Percentiles rank a stretch among this genome's conserved stretches.
Conservation (phyloP, 75 land plant genomes). For the Sequoiadendron giganteum region DNA sequence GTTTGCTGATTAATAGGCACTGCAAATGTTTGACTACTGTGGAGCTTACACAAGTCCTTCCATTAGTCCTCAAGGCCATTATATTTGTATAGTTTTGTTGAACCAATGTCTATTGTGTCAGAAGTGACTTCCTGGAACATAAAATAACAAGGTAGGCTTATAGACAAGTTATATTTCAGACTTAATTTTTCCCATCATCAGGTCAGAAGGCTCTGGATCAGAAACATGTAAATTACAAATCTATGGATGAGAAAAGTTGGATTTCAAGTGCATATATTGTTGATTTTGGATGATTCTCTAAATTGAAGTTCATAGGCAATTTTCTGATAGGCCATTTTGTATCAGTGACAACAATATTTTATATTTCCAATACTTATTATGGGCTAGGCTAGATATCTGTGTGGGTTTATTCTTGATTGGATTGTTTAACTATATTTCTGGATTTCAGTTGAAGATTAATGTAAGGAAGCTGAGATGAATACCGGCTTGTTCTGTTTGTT, state of each 20-base stretch:
- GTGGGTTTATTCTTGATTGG: not conserved
- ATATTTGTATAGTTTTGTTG: constrained; percentile 6
- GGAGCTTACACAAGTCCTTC: constrained; percentile 2
- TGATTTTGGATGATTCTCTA: not conserved
- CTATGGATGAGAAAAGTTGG: constrained; percentile 1
- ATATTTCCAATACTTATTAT: not conserved
- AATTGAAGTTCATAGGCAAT: not conserved
- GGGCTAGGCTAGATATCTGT: not conserved
- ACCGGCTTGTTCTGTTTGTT: not conserved
- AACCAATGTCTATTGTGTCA: not conserved
- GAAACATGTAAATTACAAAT: constrained; percentile 9
- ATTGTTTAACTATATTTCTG: not conserved
- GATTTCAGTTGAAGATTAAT: not conserved
- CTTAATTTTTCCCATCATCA: not conserved
- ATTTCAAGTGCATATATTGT: not conserved
- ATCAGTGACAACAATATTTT: not conserved
- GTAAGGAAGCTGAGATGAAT: not conserved
- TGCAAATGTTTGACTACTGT: not conserved
- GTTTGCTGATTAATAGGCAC: constrained; percentile 5
- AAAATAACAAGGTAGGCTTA: constrained; percentile 5
- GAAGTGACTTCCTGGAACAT: not conserved
- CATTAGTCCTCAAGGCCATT: not conserved
- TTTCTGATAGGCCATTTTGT: not conserved
- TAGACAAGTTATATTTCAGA: not conserved
- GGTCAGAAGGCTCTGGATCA: constrained; percentile 5